Percentiles rank a stretch among this genome's conserved stretches.
phyloP scores from a whole-genome alignment of 805 yeast species.

The Wickerhamomyces ciferrii region DNA sequence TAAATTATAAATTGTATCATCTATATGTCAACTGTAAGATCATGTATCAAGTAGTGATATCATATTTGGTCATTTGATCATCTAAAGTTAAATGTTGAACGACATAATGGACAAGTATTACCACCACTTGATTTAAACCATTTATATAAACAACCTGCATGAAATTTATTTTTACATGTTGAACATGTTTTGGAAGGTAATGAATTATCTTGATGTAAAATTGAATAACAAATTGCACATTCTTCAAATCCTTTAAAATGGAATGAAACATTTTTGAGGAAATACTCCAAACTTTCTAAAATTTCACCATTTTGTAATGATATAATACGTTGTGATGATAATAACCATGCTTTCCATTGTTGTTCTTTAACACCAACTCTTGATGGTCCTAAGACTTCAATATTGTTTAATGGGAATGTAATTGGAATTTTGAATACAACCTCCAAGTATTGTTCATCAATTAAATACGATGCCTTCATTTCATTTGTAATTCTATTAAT shows the following conservation, averaged over 20 bases:
- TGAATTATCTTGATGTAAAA: slow-evolving; percentile 80
- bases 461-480: slow-evolving; percentile 64
- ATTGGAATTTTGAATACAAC: slow-evolving; percentile 69
- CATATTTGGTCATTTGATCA: background rate
- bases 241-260: slow-evolving; percentile 94
- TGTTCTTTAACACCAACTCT: slow-evolving; percentile 86
- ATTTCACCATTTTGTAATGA: slow-evolving; percentile 67
- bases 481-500: slow-evolving; percentile 60
- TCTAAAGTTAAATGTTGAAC: slow-evolving; percentile 53
- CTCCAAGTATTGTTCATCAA: slow-evolving; percentile 86
- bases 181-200: slow-evolving; percentile 85
- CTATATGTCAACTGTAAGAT: no score
- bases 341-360: slow-evolving; percentile 92
- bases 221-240: slow-evolving; percentile 95
- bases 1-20: no score
- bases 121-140: slow-evolving; percentile 96
- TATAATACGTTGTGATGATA: slow-evolving; percentile 83
- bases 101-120: slow-evolving; percentile 92
- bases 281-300: slow-evolving; percentile 34
- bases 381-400: slow-evolving; percentile 70
- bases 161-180: slow-evolving; percentile 92
- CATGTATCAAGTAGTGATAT: no score
- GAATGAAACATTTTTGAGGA: slow-evolving; percentile 61
- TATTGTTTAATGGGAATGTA: slow-evolving; percentile 72
- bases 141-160: slow-evolving; percentile 90